Evolutionary conservation across 768 basidiomycete species (phyloP), one percentile per base, ranked within the genome.

Genomic region (Suillus ampliporus): DNA sequence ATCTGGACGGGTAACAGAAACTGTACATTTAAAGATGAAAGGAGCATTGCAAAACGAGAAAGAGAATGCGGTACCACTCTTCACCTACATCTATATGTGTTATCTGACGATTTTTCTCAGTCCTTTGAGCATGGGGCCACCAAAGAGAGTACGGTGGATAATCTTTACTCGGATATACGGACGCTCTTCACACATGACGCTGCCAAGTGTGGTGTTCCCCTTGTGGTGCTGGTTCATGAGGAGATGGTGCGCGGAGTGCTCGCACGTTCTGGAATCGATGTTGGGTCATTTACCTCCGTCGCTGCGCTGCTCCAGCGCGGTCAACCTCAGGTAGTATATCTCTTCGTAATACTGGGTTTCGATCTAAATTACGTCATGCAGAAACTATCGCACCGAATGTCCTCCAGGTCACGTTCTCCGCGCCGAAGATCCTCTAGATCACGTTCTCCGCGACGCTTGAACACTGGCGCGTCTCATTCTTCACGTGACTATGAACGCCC

Each of bases 181-280:
- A 46, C 56, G 4, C 35, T 76, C 14, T 66, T 79, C 23, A 34
- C 23, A 9, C 68, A 70, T 15, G 68, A 71, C 38, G 50, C 58
- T 1, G 57, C 62, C 40, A 61, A 63, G 62, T 67, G 60, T 14
- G 68, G 64, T 26, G 44, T 64, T 3, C 84, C 85, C 0, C 68
- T 80, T 56, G 66, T 87, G 28, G 69, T 88, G 6, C 77, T 88
- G 8, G 82, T 86, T 4, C 76, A 82, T 47, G 74, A 82, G 31
- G 69, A 77, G 44, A 69, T 79, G 64, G 77, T 82, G 0, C 66
- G 72, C 7, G 74, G 74, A n/a, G 71, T 80, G 11, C 73, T 88
- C 8, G 65, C 65, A 19, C 78, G 76, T 35, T 73, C 81, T 14
- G 81, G 80, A 13, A 70, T 86, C 19, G 75, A 85, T 41, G 73